These are phyloP conservation scores for Senna tora DNA, from an alignment of 306 rosid genomes.

Conservation along the genomic window DNA sequence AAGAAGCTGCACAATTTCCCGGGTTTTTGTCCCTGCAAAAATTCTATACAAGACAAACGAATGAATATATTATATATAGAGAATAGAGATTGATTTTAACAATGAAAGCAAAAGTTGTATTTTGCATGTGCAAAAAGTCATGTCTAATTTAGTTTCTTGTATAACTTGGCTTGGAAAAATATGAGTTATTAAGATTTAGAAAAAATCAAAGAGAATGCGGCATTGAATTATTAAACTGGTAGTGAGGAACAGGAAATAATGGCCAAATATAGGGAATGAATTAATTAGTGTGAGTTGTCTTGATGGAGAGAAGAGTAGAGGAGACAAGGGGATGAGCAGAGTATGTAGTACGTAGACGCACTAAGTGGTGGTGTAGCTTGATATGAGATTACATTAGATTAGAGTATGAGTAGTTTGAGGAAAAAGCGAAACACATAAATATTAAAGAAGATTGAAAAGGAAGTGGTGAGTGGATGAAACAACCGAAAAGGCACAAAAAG, in stretches of 20 bases:
- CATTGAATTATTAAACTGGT: not conserved
- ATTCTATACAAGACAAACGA: not conserved
- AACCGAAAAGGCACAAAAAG: constrained; percentile 32
- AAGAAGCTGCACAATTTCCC: constrained; percentile 1
- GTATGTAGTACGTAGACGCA: not conserved
- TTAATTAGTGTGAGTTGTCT: not conserved
- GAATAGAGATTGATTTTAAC: not conserved
- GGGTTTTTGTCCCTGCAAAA: not conserved
- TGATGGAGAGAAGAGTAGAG: too few relatives aligned
- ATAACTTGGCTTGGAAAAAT: too few relatives aligned
- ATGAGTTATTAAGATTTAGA: too few relatives aligned
- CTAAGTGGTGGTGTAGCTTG: not conserved
- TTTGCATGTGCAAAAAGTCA: too few relatives aligned
- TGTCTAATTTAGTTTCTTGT: too few relatives aligned
- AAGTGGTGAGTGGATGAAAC: constrained; percentile 5
- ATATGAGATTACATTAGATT: not conserved
- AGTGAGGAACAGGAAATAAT: not conserved
- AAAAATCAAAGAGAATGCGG: not conserved
- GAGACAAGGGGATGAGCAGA: not conserved
- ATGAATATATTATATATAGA: too few relatives aligned
- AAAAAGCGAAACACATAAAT: not conserved
- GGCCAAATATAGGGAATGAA: not conserved
- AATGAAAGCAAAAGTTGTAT: not conserved
- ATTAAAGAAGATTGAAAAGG: not conserved
- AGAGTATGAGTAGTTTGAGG: not conserved